Evolutionary conservation across 139 green algal genomes (phyloP).

Genomic region (Picochlorum sp.): DNA sequence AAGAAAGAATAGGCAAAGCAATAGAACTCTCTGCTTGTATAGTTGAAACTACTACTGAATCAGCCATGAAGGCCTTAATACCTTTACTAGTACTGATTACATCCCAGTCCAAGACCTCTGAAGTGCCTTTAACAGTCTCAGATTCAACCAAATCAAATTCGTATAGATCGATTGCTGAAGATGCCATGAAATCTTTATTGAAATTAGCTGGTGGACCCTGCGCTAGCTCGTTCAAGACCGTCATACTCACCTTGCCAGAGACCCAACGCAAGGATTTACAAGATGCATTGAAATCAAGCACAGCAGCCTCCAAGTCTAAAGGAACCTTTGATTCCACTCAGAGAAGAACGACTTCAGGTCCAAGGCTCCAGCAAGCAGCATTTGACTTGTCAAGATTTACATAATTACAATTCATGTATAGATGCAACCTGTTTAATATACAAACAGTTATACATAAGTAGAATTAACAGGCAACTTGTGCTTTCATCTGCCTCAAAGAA

Average conservation of each 20-base stretch:
- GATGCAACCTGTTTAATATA: not conserved
- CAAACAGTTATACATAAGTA: not conserved
- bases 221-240: conserved; percentile 25
- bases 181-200: conserved; percentile 31
- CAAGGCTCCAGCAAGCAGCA: not conserved
- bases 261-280: conserved; percentile 37
- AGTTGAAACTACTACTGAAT: too few relatives aligned
- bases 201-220: conserved; percentile 14
- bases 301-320: not conserved
- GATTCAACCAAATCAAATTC: too few relatives aligned
- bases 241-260: conserved; percentile 25
- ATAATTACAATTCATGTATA: not conserved
- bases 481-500: conserved; percentile 2
- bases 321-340: not conserved
- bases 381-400: not conserved
- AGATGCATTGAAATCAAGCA: conserved; percentile 1
- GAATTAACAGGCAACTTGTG: not conserved
- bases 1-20: too few relatives aligned
- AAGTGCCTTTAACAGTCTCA: too few relatives aligned
- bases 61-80: too few relatives aligned
- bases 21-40: too few relatives aligned
- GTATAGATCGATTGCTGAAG: too few relatives aligned
- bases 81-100: too few relatives aligned
- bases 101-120: too few relatives aligned
- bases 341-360: not conserved